phyloP scores from a whole-genome alignment of 1,284 basidiomycete species.

The Agroathelia rolfsii region DNA sequence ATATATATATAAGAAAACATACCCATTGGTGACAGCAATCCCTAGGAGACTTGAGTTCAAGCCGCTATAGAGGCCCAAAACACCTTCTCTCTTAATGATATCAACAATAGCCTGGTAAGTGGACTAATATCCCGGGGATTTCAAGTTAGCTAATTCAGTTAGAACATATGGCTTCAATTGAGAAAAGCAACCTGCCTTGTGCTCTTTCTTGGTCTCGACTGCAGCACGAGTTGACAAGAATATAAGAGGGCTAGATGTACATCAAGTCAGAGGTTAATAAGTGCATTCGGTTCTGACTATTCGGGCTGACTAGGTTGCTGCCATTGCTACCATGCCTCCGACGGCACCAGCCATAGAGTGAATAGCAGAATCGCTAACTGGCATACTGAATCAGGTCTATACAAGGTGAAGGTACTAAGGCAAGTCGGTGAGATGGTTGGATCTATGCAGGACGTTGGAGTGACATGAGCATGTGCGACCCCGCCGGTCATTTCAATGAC shows the following conservation, averaged over 20 bases:
- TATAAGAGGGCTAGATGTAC: constrained; percentile 67
- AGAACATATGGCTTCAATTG: constrained; percentile 1
- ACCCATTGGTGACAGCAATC: constrained; percentile 92
- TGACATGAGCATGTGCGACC: too few species aligned
- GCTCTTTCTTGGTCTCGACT: constrained; percentile 74
- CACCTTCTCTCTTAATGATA: constrained; percentile 79
- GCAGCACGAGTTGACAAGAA: constrained; percentile 91
- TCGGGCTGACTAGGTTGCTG: constrained; percentile 63
- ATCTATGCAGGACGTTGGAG: too few species aligned
- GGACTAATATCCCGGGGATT: constrained; percentile 25
- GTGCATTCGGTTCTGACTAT: constrained; percentile 8
- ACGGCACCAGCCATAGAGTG: constrained; percentile 86
- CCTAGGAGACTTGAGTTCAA: constrained; percentile 82
- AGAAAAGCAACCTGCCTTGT: constrained; percentile 39
- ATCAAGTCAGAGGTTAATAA: constrained; percentile 11
- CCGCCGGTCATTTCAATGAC: too few species aligned
- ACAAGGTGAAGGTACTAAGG: too few species aligned
- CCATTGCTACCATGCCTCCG: constrained; percentile 88
- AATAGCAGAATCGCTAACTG: constrained; percentile 80
- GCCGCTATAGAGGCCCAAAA: constrained; percentile 82
- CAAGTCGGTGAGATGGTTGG: too few species aligned
- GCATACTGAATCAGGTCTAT: too few species aligned
- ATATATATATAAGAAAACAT: constrained; percentile 1
- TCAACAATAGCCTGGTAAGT: constrained; percentile 57
- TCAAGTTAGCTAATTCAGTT: constrained; percentile 2